These are phyloP conservation scores for Pseudonitzschia delicatissima DNA, from an alignment of 108 stramenopile species.

Conservation along the genomic window DNA sequence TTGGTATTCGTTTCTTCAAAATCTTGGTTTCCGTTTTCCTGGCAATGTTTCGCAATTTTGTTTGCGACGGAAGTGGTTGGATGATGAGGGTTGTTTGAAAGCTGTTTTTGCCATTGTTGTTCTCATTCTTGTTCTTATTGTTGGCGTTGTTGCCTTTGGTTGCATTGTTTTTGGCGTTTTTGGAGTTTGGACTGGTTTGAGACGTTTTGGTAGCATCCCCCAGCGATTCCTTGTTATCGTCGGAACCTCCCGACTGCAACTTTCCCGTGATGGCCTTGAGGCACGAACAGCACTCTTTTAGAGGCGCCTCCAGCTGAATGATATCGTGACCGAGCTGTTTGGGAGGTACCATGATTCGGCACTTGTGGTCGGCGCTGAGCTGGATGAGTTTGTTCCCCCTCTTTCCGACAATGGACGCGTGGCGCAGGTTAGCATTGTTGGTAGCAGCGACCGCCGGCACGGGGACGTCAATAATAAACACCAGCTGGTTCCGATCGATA, in stretches of 20 bases:
- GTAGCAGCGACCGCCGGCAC: constrained; percentile 12
- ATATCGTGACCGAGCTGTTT: constrained; percentile 43
- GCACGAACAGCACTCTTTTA: constrained; percentile 31
- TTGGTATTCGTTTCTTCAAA: constrained; percentile 25
- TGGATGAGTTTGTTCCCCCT: constrained; percentile 48
- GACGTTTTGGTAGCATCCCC: not conserved
- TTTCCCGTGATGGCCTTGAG: constrained; percentile 15
- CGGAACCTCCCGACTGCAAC: not conserved
- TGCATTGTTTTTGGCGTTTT: not conserved
- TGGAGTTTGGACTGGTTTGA: not conserved
- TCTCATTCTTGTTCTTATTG: not conserved
- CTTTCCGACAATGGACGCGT: constrained; percentile 64
- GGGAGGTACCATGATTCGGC: constrained; percentile 78
- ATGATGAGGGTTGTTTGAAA: constrained; percentile 23
- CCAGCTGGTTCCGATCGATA: constrained; percentile 17
- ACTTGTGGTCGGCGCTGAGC: constrained; percentile 44
- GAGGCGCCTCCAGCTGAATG: constrained; percentile 50
- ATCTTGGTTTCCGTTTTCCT: constrained; percentile 48
- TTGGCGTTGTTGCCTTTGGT: not conserved
- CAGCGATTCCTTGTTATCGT: not conserved
- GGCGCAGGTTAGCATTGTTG: constrained; percentile 23
- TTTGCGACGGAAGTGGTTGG: constrained; percentile 40
- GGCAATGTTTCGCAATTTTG: constrained; percentile 45
- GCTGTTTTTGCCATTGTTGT: constrained; percentile 2
- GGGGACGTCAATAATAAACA: constrained; percentile 47